phyloP scores from a whole-genome alignment of 2,329 filamentous ascomycete species.

The Pezicula neosporulosa region DNA sequence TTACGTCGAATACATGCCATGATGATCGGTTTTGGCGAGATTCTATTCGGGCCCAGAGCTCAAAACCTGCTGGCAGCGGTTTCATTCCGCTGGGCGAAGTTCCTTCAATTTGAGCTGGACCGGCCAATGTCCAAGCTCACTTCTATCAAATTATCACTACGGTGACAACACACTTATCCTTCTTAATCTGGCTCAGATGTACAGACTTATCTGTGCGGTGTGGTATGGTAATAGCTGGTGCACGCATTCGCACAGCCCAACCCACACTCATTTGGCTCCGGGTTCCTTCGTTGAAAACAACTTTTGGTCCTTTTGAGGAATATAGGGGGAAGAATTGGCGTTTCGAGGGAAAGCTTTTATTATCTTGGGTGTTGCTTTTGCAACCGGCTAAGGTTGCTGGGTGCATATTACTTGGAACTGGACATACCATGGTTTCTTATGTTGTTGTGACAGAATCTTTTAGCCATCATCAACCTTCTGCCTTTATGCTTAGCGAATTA shows the following conservation, averaged over 20 bases:
- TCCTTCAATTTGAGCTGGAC: slow-evolving; percentile 5
- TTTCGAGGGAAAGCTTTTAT: not conserved
- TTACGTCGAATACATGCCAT: slow-evolving; percentile 50
- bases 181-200: slow-evolving; percentile 28
- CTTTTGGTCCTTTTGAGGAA: not conserved
- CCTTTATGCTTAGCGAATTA: no score
- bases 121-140: slow-evolving; percentile 1
- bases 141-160: slow-evolving; percentile 5
- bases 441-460: not conserved
- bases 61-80: slow-evolving; percentile 8
- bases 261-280: slow-evolving; percentile 20
- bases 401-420: not conserved
- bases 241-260: slow-evolving; percentile 8
- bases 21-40: slow-evolving; percentile 9
- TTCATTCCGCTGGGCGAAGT: slow-evolving; percentile 3
- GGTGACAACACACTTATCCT: slow-evolving; percentile 12
- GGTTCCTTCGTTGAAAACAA: not conserved
- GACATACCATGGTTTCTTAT: not conserved
- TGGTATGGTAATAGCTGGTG: slow-evolving; percentile 24
- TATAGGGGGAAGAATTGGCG: not conserved
- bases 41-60: not conserved
- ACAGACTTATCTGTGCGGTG: slow-evolving; percentile 17
- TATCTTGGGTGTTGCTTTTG: not conserved
- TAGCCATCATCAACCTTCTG: no score
- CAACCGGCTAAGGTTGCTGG: not conserved